phyloP scores from a whole-genome alignment of 495 filamentous ascomycete genomes.

The Bathelium albidoporum region DNA sequence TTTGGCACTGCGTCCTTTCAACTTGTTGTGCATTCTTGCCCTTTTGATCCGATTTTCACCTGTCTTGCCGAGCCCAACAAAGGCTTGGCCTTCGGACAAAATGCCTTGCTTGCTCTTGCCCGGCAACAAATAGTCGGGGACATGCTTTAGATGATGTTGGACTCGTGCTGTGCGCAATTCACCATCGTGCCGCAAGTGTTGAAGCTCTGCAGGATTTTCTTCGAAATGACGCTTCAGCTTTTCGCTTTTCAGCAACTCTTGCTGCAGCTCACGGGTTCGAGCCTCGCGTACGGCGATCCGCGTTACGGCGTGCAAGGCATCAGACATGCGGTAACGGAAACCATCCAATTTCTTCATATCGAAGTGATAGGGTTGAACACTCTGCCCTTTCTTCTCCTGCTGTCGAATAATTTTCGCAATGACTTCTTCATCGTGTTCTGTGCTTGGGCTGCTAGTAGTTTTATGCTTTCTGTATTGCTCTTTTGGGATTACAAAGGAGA shows the following conservation, averaged over 20 bases:
- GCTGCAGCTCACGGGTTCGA: constrained; percentile 70
- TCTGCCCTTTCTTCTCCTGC: constrained; percentile 62
- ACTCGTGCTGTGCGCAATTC: constrained; percentile 69
- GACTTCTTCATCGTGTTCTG: constrained; percentile 74
- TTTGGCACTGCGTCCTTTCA: constrained; percentile 41
- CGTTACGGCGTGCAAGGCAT: constrained; percentile 75
- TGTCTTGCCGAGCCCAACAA: constrained; percentile 65
- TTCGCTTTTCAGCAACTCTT: constrained; percentile 84
- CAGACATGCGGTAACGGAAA: constrained; percentile 90
- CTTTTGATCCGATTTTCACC: constrained; percentile 66
- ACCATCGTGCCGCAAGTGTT: constrained; percentile 80
- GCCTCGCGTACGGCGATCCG: constrained; percentile 80
- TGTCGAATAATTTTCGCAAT: constrained; percentile 41
- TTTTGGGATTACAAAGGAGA: constrained; percentile 84
- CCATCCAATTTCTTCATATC: constrained; percentile 87
- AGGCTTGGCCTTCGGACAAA: constrained; percentile 51
- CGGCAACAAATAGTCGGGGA: constrained; percentile 89
- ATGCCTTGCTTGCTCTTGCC: constrained; percentile 61
- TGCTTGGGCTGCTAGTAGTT: constrained; percentile 60
- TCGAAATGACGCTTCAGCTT: constrained; percentile 93
- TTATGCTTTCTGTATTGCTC: constrained; percentile 79
- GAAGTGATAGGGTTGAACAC: constrained; percentile 81
- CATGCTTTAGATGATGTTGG: constrained; percentile 86
- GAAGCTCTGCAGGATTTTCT: constrained; percentile 83
- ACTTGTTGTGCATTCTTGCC: constrained; percentile 50